A percentile compares a stretch with the other conserved stretches of the same genome.
Evolutionary conservation across 768 basidiomycete genomes (phyloP).

Genomic region (Chlorophyllum brunneum): DNA sequence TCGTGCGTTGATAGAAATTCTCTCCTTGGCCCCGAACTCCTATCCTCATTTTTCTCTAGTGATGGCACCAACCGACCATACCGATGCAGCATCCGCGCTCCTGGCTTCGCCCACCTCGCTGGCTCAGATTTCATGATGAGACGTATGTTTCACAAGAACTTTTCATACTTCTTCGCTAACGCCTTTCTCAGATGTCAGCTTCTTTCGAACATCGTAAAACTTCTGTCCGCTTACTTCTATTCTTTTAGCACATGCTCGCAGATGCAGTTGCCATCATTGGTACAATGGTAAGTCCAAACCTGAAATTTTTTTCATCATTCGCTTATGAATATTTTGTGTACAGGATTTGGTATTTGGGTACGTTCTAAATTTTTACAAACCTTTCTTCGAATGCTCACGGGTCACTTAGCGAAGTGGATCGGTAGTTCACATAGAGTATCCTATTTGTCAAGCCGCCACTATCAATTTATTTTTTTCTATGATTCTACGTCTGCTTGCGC

Average conservation of each 20-base stretch:
- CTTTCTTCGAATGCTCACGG: not conserved
- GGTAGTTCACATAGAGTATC: constrained; percentile 16
- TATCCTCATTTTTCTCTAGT: constrained; percentile 30
- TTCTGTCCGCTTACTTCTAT: constrained; percentile 16
- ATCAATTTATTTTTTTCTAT: not conserved
- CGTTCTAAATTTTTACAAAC: constrained; percentile 27
- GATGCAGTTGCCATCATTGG: constrained; percentile 97
- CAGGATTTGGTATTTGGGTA: constrained; percentile 93
- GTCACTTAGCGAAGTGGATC: constrained; percentile 36
- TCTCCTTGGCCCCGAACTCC: not conserved
- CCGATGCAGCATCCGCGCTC: constrained; percentile 94
- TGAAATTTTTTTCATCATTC: constrained; percentile 7
- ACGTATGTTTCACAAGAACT: constrained; percentile 46
- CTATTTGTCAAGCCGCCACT: not conserved
- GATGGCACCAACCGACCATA: constrained; percentile 97
- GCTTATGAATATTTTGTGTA: constrained; percentile 2
- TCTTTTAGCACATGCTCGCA: constrained; percentile 77
- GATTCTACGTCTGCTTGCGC: not conserved
- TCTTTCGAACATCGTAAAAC: constrained; percentile 15
- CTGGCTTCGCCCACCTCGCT: constrained; percentile 93
- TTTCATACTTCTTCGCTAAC: constrained; percentile 13
- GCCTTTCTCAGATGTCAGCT: constrained; percentile 38
- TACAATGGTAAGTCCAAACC: constrained; percentile 72
- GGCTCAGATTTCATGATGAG: constrained; percentile 99
- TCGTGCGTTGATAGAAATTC: constrained; percentile 54